These are phyloP conservation scores for Naganishia antarctica DNA, from an alignment of 768 basidiomycete genomes.

Conservation along the genomic window DNA sequence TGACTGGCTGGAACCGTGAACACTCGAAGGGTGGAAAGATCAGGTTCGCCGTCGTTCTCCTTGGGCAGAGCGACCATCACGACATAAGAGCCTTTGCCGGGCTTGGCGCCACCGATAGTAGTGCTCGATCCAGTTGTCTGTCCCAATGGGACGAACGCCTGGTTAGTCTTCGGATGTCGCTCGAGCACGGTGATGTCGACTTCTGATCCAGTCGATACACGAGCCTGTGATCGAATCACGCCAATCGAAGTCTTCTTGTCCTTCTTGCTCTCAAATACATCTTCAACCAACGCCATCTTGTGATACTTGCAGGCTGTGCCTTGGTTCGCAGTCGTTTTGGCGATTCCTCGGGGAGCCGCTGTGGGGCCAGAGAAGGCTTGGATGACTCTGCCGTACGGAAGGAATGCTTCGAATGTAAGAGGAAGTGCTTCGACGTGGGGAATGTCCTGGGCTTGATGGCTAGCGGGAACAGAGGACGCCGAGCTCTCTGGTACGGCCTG, in stretches of 20 bases:
- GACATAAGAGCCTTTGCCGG: slow-evolving; percentile 58
- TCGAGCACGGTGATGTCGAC: slow-evolving; percentile 38
- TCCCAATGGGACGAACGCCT: slow-evolving; percentile 90
- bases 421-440: slow-evolving; percentile 52
- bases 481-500: slow-evolving; percentile 42
- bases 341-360: slow-evolving; percentile 61
- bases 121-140: slow-evolving; percentile 47
- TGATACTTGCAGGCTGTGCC: slow-evolving; percentile 91
- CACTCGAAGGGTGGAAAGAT: slow-evolving; percentile 67
- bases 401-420: slow-evolving; percentile 79
- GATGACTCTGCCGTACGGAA: slow-evolving; percentile 81
- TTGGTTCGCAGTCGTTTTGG: slow-evolving; percentile 70
- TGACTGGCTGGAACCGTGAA: slow-evolving; percentile 76
- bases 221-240: slow-evolving; percentile 29
- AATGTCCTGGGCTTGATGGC: slow-evolving; percentile 17
- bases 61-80: slow-evolving; percentile 83
- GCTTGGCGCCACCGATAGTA: slow-evolving; percentile 44
- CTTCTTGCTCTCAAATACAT: slow-evolving; percentile 26
- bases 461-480: slow-evolving; percentile 56
- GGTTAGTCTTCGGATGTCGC: slow-evolving; percentile 43
- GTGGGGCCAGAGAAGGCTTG: slow-evolving; percentile 72
- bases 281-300: slow-evolving; percentile 67
- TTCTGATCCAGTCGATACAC: slow-evolving; percentile 27
- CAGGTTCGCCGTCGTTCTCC: slow-evolving; percentile 64
- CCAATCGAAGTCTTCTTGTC: slow-evolving; percentile 27